Base-by-base conservation (phyloP, 192 early-diverging fungal genomes). In the Backusella luteola region DNA sequence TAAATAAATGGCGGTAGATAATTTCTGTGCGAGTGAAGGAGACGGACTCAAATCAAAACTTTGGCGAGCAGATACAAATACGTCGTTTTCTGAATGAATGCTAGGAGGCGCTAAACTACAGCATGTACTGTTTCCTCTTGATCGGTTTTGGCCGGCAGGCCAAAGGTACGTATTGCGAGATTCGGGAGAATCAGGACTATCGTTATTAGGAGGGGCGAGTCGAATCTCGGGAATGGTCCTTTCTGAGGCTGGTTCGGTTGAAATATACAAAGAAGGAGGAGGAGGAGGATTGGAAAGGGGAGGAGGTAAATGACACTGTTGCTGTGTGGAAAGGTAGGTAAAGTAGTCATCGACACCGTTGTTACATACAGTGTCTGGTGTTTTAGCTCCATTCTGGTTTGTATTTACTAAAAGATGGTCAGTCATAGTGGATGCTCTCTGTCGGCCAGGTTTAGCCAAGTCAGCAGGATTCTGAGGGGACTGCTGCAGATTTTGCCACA, bases 201-300 rank as follows among this genome's bases (percentile, higher is more conserved):
- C 39, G 29, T 71, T 71, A 11, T 66, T 35, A 38, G 73, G 73
- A 66, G 73, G 73, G 23, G 49, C 73, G 8, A 75, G 52, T 42
- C 74, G n/a, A 67, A 75, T 75, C 39, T 75, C 74, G 38, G 74
- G 74, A 42, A 75, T 67, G 14, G 34, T 49, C 23, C 41, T 71
- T 34, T 71, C 70, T 32, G 42, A 39, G n/a, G 69, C 36, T 70
- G 34, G 69, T 26, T 32, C 42, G 17, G 23, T 71, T 46, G 68
- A 39, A 26, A 63, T 63, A 29, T 63, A 63, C 12, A 71, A 49
- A 56, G 49, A 49, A 63, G 72, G 36, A 14, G 49, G 49, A 23
- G 71, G 39, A 34, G 70, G 23, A 6, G 52, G 34, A 3, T 52
- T 29, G 32, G 34, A 35, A 59, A 56, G 44, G 15, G 52, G 53